These are phyloP conservation scores for Francoa sonchifolia DNA, from an alignment of 441 rosid species.

Conservation along the genomic window DNA sequence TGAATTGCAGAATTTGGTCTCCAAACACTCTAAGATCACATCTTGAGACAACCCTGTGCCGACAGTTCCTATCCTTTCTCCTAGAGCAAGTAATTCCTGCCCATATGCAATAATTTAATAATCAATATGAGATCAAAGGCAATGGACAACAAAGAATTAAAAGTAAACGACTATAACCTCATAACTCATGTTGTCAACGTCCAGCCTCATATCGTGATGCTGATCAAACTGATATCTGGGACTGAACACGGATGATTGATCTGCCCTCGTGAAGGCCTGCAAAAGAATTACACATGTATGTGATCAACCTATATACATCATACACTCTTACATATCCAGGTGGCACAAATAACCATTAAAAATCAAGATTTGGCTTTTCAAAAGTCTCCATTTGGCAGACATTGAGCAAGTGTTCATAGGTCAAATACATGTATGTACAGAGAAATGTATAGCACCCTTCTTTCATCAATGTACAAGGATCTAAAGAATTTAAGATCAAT, in stretches of 20 bases:
- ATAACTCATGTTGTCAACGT: constrained; percentile 25
- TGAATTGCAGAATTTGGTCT: constrained; percentile 9
- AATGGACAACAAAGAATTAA: background rate
- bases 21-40: constrained; percentile 20
- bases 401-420: too few species aligned
- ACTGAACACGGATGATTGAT: constrained; percentile 9
- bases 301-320: background rate
- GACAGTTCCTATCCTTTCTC: constrained; percentile 31
- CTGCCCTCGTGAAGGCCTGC: constrained; percentile 17
- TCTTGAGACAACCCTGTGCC: constrained; percentile 25
- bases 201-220: constrained; percentile 25
- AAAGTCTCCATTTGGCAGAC: too few species aligned
- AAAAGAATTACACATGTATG: background rate
- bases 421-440: too few species aligned
- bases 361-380: too few species aligned
- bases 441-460: too few species aligned
- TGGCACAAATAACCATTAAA: too few species aligned
- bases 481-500: too few species aligned
- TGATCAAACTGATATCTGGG: constrained; percentile 15
- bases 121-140: background rate
- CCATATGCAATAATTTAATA: background rate
- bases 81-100: constrained; percentile 31
- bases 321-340: too few species aligned
- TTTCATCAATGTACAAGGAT: too few species aligned
- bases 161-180: constrained; percentile 16